phyloP scores from a whole-genome alignment of 169 alveolate genomes.

The Eimeria acervulina region DNA sequence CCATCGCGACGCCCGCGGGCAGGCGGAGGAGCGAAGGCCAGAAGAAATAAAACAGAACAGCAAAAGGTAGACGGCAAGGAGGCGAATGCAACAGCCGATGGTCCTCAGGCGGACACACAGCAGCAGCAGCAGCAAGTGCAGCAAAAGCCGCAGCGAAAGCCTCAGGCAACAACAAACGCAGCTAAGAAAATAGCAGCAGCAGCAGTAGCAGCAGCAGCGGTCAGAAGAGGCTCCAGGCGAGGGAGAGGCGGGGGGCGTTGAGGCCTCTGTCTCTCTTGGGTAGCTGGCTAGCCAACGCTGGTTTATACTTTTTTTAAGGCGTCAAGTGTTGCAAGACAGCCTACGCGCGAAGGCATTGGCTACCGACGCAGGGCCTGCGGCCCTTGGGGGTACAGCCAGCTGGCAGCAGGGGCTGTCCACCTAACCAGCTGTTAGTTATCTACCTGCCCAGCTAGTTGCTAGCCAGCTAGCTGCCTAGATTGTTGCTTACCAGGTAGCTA shows the following conservation, averaged over 20 bases:
- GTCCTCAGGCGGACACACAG: neutral
- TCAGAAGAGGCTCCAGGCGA: slow-evolving; percentile 9
- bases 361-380: neutral
- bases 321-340: too few species aligned
- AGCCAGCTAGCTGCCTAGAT: neutral
- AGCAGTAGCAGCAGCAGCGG: slow-evolving; percentile 32
- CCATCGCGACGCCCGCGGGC: neutral
- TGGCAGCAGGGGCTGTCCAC: neutral
- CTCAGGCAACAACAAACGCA: neutral
- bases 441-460: neutral
- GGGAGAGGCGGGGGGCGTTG: neutral
- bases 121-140: slow-evolving; percentile 37
- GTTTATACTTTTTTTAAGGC: too few species aligned
- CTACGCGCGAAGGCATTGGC: too few species aligned
- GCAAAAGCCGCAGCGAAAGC: neutral
- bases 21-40: neutral
- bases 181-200: neutral
- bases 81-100: neutral
- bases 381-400: neutral
- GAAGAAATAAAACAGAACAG: neutral
- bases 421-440: neutral
- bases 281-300: slow-evolving; percentile 29
- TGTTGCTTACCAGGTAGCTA: too few species aligned
- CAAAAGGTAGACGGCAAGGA: neutral
- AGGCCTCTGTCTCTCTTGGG: neutral